Conservation (phyloP, 805 yeast species). For the Starmera amethionina region DNA sequence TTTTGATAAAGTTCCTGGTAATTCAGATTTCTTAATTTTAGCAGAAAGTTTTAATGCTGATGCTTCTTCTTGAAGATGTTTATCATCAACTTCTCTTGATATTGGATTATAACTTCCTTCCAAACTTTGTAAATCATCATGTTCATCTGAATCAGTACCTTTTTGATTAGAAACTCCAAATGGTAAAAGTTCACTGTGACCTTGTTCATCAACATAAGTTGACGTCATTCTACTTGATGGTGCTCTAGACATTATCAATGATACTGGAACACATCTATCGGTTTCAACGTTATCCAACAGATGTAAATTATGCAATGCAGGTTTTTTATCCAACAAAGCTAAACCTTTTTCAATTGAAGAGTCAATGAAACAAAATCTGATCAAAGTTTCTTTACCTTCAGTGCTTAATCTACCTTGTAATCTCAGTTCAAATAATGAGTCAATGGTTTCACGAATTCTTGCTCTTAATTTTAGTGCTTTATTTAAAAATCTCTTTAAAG, state of each 20-base stretch:
- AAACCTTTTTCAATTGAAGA: conserved; percentile 54
- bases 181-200: conserved; percentile 26
- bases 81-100: conserved; percentile 8
- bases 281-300: neutral
- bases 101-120: conserved; percentile 18
- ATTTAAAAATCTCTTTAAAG: conserved; percentile 24
- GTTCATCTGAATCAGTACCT: conserved; percentile 16
- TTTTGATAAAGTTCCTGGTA: conserved; percentile 12
- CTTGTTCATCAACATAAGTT: conserved; percentile 18
- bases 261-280: neutral
- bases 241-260: conserved; percentile 6
- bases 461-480: conserved; percentile 28
- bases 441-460: conserved; percentile 37
- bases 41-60: conserved; percentile 12
- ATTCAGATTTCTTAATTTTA: conserved; percentile 5
- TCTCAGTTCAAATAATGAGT: conserved; percentile 51
- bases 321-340: conserved; percentile 22
- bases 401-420: conserved; percentile 42
- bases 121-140: conserved; percentile 17
- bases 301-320: conserved; percentile 3
- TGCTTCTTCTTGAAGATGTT: conserved; percentile 17
- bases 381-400: conserved; percentile 72
- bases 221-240: conserved; percentile 14
- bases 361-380: conserved; percentile 63
- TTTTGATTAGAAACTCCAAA: conserved; percentile 23